These are phyloP conservation scores for Fusarium sp. DNA, from an alignment of 2,329 filamentous ascomycete species.

Conservation along the genomic window DNA sequence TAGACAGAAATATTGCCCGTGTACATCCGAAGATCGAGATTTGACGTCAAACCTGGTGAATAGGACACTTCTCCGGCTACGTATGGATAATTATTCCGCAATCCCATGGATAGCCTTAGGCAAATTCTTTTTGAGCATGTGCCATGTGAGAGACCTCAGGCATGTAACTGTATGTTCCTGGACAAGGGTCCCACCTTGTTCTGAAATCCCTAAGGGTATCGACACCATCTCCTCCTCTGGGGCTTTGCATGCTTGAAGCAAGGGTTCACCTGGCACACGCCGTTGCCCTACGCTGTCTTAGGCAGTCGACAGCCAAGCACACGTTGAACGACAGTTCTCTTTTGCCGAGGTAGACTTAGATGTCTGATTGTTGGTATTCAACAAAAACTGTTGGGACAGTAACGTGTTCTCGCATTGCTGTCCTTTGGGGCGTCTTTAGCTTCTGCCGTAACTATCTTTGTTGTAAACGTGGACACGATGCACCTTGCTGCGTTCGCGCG, in stretches of 20 bases:
- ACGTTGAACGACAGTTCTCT: neutral
- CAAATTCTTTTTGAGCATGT: constrained; percentile 5
- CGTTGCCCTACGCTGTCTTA: neutral
- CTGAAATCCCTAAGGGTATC: constrained; percentile 29
- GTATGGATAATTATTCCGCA: constrained; percentile 9
- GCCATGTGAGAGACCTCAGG: constrained; percentile 18
- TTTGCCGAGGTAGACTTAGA: neutral
- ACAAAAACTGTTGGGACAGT: neutral
- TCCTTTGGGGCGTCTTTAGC: neutral
- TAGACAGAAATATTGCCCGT: constrained; percentile 19
- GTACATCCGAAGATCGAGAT: constrained; percentile 39
- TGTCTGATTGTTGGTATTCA: neutral
- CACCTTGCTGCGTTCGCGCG: neutral
- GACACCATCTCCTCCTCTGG: constrained; percentile 31
- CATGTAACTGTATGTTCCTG: constrained; percentile 14
- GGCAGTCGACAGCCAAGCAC: neutral
- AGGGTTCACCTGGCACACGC: constrained; percentile 10
- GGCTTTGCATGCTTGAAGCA: constrained; percentile 7
- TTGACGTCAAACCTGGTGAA: constrained; percentile 34
- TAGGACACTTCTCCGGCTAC: constrained; percentile 25
- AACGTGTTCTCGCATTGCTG: neutral
- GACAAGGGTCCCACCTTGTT: constrained; percentile 31
- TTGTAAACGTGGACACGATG: neutral
- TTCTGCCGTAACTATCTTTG: neutral
- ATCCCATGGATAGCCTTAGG: constrained; percentile 1